Evolutionary conservation across 1,284 basidiomycete genomes (phyloP).

Genomic region (Ganoderma resinaceum): DNA sequence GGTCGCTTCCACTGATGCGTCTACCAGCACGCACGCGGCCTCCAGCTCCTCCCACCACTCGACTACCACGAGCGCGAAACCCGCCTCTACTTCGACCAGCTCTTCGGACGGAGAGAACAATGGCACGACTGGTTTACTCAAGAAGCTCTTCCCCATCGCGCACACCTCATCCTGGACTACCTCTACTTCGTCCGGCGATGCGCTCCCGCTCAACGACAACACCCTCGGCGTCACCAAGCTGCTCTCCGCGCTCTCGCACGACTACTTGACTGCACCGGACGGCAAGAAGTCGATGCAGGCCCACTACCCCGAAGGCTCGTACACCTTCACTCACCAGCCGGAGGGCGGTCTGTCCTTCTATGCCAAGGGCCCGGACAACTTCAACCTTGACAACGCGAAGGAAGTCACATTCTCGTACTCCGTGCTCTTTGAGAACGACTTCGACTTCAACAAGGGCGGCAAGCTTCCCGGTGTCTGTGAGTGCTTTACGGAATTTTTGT

Average conservation of each 20-base stretch:
- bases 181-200: slow-evolving; percentile 37
- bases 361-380: slow-evolving; percentile 48
- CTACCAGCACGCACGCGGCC: slow-evolving; percentile 11
- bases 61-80: slow-evolving; percentile 2
- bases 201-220: slow-evolving; percentile 49
- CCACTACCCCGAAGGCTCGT: slow-evolving; percentile 62
- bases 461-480: slow-evolving; percentile 43
- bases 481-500: slow-evolving; percentile 15
- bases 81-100: slow-evolving; percentile 13
- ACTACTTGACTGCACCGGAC: slow-evolving; percentile 52
- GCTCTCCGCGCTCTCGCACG: slow-evolving; percentile 46
- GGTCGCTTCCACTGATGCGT: slow-evolving; percentile 19
- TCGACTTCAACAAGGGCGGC: slow-evolving; percentile 47
- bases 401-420: slow-evolving; percentile 63
- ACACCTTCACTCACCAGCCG: slow-evolving; percentile 60
- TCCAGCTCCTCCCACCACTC: slow-evolving; percentile 14
- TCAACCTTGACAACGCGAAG: slow-evolving; percentile 52
- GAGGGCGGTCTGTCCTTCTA: slow-evolving; percentile 72
- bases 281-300: slow-evolving; percentile 59
- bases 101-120: slow-evolving; percentile 4
- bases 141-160: slow-evolving; percentile 52
- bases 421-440: slow-evolving; percentile 64
- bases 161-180: slow-evolving; percentile 51
- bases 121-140: slow-evolving; percentile 28
- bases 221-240: slow-evolving; percentile 52